Percentiles rank a stretch among this genome's conserved stretches.
Evolutionary conservation across 2,329 filamentous ascomycete species (phyloP).

Genomic region (Sporothrix pallida): DNA sequence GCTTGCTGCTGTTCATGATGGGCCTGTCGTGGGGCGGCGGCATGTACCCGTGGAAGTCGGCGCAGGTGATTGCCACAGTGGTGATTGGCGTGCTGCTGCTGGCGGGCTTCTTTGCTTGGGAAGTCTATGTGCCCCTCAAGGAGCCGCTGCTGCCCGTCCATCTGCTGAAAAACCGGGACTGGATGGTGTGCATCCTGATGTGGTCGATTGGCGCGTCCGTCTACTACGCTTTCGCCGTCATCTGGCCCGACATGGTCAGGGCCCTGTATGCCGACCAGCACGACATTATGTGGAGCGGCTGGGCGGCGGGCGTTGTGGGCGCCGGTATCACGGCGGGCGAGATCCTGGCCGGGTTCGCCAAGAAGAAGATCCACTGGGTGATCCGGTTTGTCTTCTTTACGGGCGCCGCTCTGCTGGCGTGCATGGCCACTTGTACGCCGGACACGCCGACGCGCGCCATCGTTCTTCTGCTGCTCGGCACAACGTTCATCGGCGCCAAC

Average conservation of each 20-base stretch:
- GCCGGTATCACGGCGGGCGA: constrained; percentile 42
- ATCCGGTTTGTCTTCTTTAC: constrained; percentile 44
- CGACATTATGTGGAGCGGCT: constrained; percentile 40
- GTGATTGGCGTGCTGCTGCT: neutral
- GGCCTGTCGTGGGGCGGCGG: constrained; percentile 45
- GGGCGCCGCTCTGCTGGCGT: constrained; percentile 44
- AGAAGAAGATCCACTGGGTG: constrained; percentile 42
- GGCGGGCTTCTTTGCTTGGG: neutral
- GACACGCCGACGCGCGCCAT: constrained; percentile 41
- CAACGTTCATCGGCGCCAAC: constrained; percentile 47
- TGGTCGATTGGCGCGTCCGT: constrained; percentile 46
- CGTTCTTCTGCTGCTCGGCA: constrained; percentile 43
- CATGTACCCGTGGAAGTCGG: constrained; percentile 45
- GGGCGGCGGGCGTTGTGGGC: constrained; percentile 42
- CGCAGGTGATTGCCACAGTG: constrained; percentile 43
- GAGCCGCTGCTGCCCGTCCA: constrained; percentile 48
- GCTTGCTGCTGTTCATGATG: constrained; percentile 44
- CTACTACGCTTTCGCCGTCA: constrained; percentile 48
- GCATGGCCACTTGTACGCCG: constrained; percentile 43
- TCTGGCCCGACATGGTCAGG: constrained; percentile 47
- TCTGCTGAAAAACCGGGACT: constrained; percentile 45
- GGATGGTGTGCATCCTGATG: constrained; percentile 44
- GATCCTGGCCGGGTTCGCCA: constrained; percentile 41
- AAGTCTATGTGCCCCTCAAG: constrained; percentile 39
- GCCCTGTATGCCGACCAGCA: constrained; percentile 43